Evolutionary conservation across 495 filamentous ascomycete species (phyloP).

Genomic region (Xylaria longipes): DNA sequence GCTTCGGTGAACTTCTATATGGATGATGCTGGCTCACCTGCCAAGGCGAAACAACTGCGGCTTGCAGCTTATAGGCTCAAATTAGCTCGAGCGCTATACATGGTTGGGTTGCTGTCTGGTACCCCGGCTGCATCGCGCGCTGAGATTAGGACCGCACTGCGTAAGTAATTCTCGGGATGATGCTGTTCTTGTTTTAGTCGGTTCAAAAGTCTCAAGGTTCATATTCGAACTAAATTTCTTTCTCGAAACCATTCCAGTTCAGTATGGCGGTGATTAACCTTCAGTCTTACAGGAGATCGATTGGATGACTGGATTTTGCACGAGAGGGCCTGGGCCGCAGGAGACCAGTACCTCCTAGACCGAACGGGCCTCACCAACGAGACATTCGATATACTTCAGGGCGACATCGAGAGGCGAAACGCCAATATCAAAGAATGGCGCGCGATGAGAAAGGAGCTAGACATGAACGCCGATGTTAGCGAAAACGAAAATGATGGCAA

Average conservation of each 20-base stretch:
- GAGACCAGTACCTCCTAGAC: conserved; percentile 10
- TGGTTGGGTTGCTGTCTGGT: conserved; percentile 3
- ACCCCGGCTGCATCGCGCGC: neutral
- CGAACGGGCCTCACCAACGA: neutral
- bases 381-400: neutral
- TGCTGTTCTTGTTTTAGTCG: neutral
- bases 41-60: neutral
- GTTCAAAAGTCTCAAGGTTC: neutral
- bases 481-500: neutral
- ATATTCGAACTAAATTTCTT: neutral
- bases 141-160: neutral
- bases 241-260: no score
- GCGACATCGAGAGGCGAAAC: neutral
- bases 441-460: neutral
- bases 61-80: conserved; percentile 13
- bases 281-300: conserved; percentile 2
- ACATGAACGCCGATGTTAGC: neutral
- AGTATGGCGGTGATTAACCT: neutral
- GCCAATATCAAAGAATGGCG: neutral
- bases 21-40: neutral
- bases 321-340: conserved; percentile 27
- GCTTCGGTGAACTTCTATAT: neutral
- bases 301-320: conserved; percentile 32
- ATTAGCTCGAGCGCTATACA: conserved; percentile 3
- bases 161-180: neutral